phyloP scores from a whole-genome alignment of 345 rosid genomes.

The Dimocarpus longan region DNA sequence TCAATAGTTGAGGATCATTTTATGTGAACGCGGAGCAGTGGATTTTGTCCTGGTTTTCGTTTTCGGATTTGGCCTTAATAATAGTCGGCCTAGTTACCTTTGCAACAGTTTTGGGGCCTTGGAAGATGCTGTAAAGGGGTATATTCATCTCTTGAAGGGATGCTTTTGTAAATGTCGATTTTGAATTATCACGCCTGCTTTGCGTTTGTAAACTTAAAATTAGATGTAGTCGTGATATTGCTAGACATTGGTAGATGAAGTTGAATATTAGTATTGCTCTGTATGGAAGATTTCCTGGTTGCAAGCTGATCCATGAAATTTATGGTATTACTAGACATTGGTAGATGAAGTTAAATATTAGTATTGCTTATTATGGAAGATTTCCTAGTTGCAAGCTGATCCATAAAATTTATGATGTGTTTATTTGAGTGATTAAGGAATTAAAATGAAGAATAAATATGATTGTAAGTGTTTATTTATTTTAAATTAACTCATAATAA shows the following conservation, averaged over 20 bases:
- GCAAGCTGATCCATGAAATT: too few species aligned
- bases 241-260: background rate
- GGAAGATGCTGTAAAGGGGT: background rate
- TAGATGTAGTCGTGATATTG: background rate
- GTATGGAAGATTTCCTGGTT: too few species aligned
- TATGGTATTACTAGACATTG: too few species aligned
- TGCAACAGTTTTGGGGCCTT: background rate
- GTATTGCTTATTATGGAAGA: too few species aligned
- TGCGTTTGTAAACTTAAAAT: background rate
- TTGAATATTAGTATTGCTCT: background rate
- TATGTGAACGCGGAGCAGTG: background rate
- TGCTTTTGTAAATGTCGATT: background rate
- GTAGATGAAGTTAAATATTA: too few species aligned
- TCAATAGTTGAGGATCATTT: slow-evolving; percentile 50
- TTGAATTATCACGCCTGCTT: background rate
- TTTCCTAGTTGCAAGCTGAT: too few species aligned
- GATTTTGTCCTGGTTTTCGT: background rate
- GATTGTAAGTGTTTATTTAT: too few species aligned
- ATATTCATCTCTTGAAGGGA: background rate
- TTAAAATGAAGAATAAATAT: too few species aligned
- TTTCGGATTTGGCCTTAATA: background rate
- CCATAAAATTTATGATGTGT: too few species aligned
- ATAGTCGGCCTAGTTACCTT: background rate
- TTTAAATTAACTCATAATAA: too few species aligned
- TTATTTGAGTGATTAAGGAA: too few species aligned